Evolutionary conservation across 805 yeast genomes (phyloP).

Genomic region (Priceomyces melissophilus): DNA sequence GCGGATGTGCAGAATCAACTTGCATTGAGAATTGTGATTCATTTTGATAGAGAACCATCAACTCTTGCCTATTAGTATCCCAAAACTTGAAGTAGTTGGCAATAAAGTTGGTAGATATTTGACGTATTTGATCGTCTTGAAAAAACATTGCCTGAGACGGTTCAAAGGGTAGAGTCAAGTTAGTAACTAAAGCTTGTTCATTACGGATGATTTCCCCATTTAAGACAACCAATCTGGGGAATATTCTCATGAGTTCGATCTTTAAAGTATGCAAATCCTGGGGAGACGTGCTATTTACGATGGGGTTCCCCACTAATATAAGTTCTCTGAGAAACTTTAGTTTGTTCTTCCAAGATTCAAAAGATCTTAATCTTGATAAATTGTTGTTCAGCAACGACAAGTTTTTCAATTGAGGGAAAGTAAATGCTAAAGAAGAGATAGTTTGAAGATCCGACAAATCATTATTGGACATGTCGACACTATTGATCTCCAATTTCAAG

Average conservation of each 20-base stretch:
- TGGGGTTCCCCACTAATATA: conserved; percentile 75
- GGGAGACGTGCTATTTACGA: conserved; percentile 35
- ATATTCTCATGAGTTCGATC: conserved; percentile 60
- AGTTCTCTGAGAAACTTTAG: conserved; percentile 72
- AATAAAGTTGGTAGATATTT: conserved; percentile 71
- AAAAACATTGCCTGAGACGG: conserved; percentile 68
- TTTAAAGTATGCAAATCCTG: conserved; percentile 42
- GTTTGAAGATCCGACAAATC: conserved; percentile 56
- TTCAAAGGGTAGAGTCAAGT: conserved; percentile 54
- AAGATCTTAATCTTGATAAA: conserved; percentile 51
- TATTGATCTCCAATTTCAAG: conserved; percentile 54
- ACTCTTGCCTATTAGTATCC: conserved; percentile 74
- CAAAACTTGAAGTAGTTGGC: conserved; percentile 72
- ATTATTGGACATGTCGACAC: conserved; percentile 64
- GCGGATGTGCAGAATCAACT: conserved; percentile 70
- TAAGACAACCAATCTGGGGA: conserved; percentile 76
- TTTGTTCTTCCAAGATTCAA: conserved; percentile 78
- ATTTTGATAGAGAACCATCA: conserved; percentile 70
- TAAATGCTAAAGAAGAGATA: conserved; percentile 61
- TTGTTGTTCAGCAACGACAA: conserved; percentile 77
- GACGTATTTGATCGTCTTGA: conserved; percentile 69
- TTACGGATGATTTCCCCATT: conserved; percentile 80
- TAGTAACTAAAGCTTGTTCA: conserved; percentile 52
- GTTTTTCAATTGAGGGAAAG: conserved; percentile 75
- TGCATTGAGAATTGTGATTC: conserved; percentile 83